Conservation (phyloP, 169 alveolate species). For the Plasmodium fragile region DNA sequence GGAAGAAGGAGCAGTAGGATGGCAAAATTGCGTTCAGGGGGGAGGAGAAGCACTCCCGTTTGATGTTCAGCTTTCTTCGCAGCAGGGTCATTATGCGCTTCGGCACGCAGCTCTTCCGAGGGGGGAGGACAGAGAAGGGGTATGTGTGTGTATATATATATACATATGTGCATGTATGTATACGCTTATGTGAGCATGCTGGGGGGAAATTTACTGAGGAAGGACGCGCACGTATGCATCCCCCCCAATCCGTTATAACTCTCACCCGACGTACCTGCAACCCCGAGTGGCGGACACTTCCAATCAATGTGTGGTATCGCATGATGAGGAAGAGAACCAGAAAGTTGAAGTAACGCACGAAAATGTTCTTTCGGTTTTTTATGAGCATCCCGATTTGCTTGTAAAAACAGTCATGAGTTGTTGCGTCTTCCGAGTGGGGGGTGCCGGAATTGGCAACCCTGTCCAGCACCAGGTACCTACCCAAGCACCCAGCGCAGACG, state of each 20-base stretch:
- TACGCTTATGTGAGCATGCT: neutral
- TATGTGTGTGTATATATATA: neutral
- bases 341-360: slow-evolving; percentile 25
- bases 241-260: neutral
- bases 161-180: neutral
- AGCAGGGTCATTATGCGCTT: slow-evolving; percentile 30
- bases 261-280: slow-evolving; percentile 26
- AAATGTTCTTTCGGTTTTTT: slow-evolving; percentile 39
- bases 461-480: slow-evolving; percentile 21
- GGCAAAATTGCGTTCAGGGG: slow-evolving; percentile 60
- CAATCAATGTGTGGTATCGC: slow-evolving; percentile 61
- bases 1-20: slow-evolving; percentile 60
- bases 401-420: slow-evolving; percentile 51
- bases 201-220: neutral
- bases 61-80: slow-evolving; percentile 15
- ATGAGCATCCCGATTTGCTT: slow-evolving; percentile 62
- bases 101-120: slow-evolving; percentile 58
- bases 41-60: slow-evolving; percentile 75
- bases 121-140: neutral
- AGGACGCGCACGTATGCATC: neutral
- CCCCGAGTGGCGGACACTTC: slow-evolving; percentile 52
- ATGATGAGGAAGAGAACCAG: slow-evolving; percentile 22
- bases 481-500: slow-evolving; percentile 22
- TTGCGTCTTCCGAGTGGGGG: neutral
- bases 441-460: neutral